Evolutionary conservation across 1,284 basidiomycete species (phyloP).

Genomic region (Gymnopus androsaceus): DNA sequence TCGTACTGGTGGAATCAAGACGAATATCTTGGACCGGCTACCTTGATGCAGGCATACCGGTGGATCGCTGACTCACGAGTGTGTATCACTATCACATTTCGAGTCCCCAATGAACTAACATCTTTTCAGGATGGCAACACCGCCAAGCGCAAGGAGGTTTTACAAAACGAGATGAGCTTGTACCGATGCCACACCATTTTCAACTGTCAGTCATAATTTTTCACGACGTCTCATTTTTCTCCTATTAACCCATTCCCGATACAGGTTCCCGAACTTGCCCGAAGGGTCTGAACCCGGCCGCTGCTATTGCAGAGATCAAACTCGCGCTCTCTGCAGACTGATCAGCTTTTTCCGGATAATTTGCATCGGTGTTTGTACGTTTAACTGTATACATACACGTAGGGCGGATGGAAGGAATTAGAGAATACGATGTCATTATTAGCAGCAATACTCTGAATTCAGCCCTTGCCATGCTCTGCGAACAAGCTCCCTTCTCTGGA

Average conservation of each 20-base stretch:
- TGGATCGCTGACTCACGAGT: slow-evolving; percentile 98
- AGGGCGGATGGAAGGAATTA: background rate
- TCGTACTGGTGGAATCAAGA: slow-evolving; percentile 99
- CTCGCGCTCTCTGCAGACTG: slow-evolving; percentile 82
- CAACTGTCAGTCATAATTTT: slow-evolving; percentile 65
- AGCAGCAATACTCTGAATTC: background rate
- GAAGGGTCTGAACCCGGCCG: slow-evolving; percentile 92
- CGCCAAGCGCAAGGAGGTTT: slow-evolving; percentile 83
- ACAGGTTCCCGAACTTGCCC: slow-evolving; percentile 88
- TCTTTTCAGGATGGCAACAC: slow-evolving; percentile 71
- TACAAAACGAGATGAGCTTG: slow-evolving; percentile 94
- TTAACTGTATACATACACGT: background rate
- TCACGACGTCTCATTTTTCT: background rate
- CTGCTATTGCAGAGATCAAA: slow-evolving; percentile 88
- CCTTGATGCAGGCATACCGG: slow-evolving; percentile 92
- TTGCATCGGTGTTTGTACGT: background rate
- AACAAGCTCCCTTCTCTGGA: too few species aligned
- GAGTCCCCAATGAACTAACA: slow-evolving; percentile 8
- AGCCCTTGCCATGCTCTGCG: background rate
- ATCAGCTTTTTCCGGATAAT: background rate
- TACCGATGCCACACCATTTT: slow-evolving; percentile 96
- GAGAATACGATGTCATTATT: slow-evolving; percentile 2
- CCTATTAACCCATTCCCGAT: background rate
- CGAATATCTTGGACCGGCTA: slow-evolving; percentile 96
- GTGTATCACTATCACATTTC: slow-evolving; percentile 29